Evolutionary conservation across 2,329 filamentous ascomycete genomes (phyloP).

Genomic region (Penicillium vulpinum): DNA sequence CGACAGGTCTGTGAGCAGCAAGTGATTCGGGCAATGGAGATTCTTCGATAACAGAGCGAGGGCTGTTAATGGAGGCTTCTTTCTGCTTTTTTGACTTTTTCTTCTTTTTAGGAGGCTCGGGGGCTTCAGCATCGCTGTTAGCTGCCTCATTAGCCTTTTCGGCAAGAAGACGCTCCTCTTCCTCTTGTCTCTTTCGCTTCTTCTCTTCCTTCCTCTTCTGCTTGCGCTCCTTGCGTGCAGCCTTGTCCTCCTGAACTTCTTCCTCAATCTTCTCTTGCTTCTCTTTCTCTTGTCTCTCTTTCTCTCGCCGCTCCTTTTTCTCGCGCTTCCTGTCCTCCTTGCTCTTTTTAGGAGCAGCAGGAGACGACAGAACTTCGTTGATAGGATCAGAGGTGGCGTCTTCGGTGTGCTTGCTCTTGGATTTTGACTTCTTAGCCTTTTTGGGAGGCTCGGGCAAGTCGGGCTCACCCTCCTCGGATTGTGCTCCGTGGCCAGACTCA

Average conservation of each 20-base stretch:
- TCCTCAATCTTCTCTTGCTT: background rate
- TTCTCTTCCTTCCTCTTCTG: slow-evolving; percentile 4
- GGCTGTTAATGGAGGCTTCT: background rate
- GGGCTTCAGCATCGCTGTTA: background rate
- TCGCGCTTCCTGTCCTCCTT: slow-evolving; percentile 6
- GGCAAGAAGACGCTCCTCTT: background rate
- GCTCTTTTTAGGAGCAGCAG: background rate
- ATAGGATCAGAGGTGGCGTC: background rate
- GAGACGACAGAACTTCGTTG: background rate
- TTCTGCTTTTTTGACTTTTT: slow-evolving; percentile 9
- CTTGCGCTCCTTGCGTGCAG: slow-evolving; percentile 2
- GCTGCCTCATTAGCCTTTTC: background rate
- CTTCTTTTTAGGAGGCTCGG: background rate
- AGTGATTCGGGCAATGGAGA: background rate
- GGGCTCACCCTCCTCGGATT: background rate
- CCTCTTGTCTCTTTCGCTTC: background rate
- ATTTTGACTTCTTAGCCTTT: slow-evolving; percentile 1
- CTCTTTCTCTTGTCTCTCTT: slow-evolving; percentile 5
- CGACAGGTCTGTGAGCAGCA: background rate
- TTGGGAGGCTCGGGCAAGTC: background rate
- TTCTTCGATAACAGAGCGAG: background rate
- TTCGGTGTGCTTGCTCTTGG: background rate
- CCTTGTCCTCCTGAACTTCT: background rate
- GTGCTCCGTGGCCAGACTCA: background rate
- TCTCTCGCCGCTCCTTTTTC: slow-evolving; percentile 12